These are phyloP conservation scores for Fusarium burgessii DNA, from an alignment of 2,329 filamentous ascomycete genomes.

Conservation along the genomic window DNA sequence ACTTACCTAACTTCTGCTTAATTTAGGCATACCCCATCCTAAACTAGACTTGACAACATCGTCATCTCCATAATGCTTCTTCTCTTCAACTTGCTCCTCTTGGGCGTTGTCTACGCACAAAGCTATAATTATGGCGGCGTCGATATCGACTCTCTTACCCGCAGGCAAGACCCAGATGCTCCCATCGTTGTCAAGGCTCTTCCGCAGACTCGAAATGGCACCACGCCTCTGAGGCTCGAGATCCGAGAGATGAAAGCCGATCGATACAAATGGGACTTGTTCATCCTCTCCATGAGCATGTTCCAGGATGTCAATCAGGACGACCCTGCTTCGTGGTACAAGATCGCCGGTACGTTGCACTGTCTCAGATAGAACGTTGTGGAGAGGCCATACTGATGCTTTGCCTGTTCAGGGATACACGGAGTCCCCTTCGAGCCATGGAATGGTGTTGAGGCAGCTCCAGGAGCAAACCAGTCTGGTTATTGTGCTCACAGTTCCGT, in stretches of 20 bases:
- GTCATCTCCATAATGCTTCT: constrained; percentile 27
- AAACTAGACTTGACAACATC: neutral
- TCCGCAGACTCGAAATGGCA: constrained; percentile 54
- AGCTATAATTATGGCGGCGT: constrained; percentile 67
- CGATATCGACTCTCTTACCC: constrained; percentile 55
- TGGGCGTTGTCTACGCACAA: constrained; percentile 37
- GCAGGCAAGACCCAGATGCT: constrained; percentile 53
- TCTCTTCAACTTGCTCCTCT: constrained; percentile 19
- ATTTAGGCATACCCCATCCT: neutral
- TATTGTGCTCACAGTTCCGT: constrained; percentile 83
- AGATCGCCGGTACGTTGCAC: constrained; percentile 73
- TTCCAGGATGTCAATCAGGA: constrained; percentile 76
- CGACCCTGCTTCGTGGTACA: constrained; percentile 78
- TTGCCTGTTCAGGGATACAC: constrained; percentile 73
- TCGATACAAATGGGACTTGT: constrained; percentile 79
- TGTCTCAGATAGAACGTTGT: neutral
- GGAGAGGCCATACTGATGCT: constrained; percentile 15
- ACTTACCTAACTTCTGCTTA: neutral
- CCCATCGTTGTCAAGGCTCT: constrained; percentile 59
- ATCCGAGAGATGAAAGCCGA: constrained; percentile 74
- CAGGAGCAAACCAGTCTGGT: constrained; percentile 68
- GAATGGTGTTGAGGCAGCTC: constrained; percentile 62
- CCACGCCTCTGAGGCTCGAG: constrained; percentile 68
- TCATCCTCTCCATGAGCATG: constrained; percentile 78
- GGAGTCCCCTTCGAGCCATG: constrained; percentile 74